phyloP scores from a whole-genome alignment of 1,139 yeast species.

The Candida sp. region DNA sequence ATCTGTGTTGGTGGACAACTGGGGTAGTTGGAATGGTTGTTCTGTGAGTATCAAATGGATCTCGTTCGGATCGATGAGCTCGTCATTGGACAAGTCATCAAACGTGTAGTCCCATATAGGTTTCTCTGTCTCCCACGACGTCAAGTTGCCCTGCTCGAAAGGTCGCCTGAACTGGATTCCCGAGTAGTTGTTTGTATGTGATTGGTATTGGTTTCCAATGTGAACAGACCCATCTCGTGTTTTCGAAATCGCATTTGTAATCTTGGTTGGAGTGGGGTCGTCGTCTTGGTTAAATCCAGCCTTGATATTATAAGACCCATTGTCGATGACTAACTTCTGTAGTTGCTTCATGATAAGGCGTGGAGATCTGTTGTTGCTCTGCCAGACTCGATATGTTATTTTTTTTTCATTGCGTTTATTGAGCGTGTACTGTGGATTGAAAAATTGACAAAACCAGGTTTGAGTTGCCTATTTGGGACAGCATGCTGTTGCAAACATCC shows the following conservation, averaged over 20 bases:
- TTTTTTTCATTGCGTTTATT: constrained; percentile 11
- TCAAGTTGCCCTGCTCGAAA: constrained; percentile 83
- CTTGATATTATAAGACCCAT: constrained; percentile 87
- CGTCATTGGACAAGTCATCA: constrained; percentile 34
- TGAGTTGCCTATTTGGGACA: not conserved
- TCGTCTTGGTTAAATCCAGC: constrained; percentile 59
- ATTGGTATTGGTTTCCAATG: constrained; percentile 70
- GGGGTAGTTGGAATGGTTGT: constrained; percentile 83
- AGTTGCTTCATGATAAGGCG: not conserved
- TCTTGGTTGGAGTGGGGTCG: constrained; percentile 41
- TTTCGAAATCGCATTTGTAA: constrained; percentile 73
- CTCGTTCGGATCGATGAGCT: constrained; percentile 45
- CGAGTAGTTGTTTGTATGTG: constrained; percentile 71
- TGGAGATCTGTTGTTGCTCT: not conserved
- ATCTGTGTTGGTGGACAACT: constrained; percentile 83
- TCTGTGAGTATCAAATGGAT: constrained; percentile 70
- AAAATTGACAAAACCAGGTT: not conserved
- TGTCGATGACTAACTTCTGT: constrained; percentile 60
- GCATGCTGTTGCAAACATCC: too few species aligned
- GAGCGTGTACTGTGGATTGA: not conserved
- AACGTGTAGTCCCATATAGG: constrained; percentile 89
- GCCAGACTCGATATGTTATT: constrained; percentile 11
- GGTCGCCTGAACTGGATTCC: constrained; percentile 83
- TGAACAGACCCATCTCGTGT: constrained; percentile 79
- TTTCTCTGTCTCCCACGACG: constrained; percentile 92